Percentiles rank a stretch among this genome's conserved stretches.
phyloP scores from a whole-genome alignment of 441 rosid genomes.

The Raphanus hybrid region DNA sequence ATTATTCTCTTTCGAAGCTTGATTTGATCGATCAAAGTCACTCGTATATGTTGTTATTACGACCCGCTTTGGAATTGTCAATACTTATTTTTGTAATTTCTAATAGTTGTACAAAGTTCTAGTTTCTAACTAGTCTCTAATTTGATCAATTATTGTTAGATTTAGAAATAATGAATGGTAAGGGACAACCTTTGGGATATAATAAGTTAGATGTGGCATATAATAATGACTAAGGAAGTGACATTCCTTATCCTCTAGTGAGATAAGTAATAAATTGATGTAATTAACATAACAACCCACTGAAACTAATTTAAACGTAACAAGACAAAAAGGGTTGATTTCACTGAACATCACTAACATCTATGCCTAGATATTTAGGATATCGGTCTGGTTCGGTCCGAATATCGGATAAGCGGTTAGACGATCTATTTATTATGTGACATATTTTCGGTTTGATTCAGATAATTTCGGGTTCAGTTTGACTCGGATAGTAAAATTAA shows the following conservation, averaged over 20 bases:
- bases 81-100: neutral
- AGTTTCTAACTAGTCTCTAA: constrained; percentile 9
- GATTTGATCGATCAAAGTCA: neutral
- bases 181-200: constrained; percentile 20
- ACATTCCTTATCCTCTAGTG: constrained; percentile 1
- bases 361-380: neutral
- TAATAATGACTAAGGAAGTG: constrained; percentile 18
- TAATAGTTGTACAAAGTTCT: neutral
- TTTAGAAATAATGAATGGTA: neutral
- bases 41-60: neutral
- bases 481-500: too few species aligned
- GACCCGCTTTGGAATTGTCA: neutral
- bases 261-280: constrained; percentile 15
- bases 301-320: constrained; percentile 17
- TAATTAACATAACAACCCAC: constrained; percentile 34
- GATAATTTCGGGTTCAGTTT: too few species aligned
- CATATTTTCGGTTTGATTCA: too few species aligned
- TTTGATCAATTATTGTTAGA: neutral
- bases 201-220: constrained; percentile 25
- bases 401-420: too few species aligned
- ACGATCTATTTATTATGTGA: too few species aligned
- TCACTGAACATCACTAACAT: constrained; percentile 32
- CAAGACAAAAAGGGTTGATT: constrained; percentile 27
- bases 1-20: neutral
- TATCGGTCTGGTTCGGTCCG: too few species aligned